Conservation (phyloP, 371 early-diverging fungal species). For the Lichtheimia ramosa region DNA sequence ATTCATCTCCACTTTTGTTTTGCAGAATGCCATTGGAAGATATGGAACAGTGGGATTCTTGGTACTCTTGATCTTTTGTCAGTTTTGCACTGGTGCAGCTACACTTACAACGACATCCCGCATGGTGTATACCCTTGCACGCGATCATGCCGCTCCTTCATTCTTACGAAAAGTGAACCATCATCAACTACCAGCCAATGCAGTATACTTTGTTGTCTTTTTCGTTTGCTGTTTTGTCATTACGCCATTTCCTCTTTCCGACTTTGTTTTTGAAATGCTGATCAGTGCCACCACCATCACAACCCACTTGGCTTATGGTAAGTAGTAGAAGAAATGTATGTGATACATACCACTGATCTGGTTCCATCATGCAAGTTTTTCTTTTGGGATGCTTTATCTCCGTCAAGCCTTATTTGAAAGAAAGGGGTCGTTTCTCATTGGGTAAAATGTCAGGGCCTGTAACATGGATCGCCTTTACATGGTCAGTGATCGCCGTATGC, state of each 20-base stretch:
- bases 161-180: conserved; percentile 34
- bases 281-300: conserved; percentile 70
- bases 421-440: conserved; percentile 32
- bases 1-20: neutral
- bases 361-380: conserved; percentile 22
- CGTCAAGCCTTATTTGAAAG: conserved; percentile 7
- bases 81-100: conserved; percentile 59
- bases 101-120: conserved; percentile 57
- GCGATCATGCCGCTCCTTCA: conserved; percentile 59
- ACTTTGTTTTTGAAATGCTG: conserved; percentile 56
- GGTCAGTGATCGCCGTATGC: conserved; percentile 33
- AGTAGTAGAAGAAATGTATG: neutral
- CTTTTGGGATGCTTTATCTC: conserved; percentile 33
- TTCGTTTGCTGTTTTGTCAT: conserved; percentile 34
- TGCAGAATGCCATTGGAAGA: conserved; percentile 53
- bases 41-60: conserved; percentile 42
- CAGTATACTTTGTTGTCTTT: conserved; percentile 41
- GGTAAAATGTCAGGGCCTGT: conserved; percentile 27
- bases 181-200: conserved; percentile 35
- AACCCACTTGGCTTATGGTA: conserved; percentile 69
- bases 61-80: conserved; percentile 51
- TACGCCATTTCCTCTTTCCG: conserved; percentile 40
- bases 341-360: neutral
- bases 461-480: conserved; percentile 29
- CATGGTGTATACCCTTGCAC: conserved; percentile 69